Evolutionary conservation across 108 stramenopile species (phyloP), one percentile per base, ranked within the genome.

Genomic region (Fragilaria crotonensis): DNA sequence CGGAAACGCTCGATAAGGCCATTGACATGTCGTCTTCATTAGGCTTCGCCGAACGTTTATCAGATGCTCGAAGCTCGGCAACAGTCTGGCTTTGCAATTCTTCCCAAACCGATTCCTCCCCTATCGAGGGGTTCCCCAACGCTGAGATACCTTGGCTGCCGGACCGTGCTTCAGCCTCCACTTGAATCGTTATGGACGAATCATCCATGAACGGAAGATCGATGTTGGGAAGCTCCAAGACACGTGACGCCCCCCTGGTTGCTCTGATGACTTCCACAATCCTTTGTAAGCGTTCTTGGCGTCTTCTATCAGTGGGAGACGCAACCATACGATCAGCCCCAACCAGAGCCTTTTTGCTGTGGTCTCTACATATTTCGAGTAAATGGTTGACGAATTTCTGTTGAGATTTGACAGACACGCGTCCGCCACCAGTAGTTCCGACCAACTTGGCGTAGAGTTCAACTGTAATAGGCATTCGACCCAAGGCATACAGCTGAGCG

Each of bases 341-440:
- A 31, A 62, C 77, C 46, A 87, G 55, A n/a, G 90, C 90, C 29
- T 70, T 53, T 44, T 81, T 72, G 19, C 66, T 60, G 56, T 88
- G 73, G 2, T 80, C 71, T 46, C 50, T 79, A 63, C 87, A 88
- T 65, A 92, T 92, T 63, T 81, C 80, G 28, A 84, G 50, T 18
- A 92, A 56, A 61, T 88, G 75, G 20, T 77, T 63, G 33, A 88
- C 32, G 66, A 87, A 92, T 61, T 92, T 92, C 67, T 92, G 83
- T 59, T 92, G 90, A 33, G 84, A 84, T 54, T 85, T 76, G 25
- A 68, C 65, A 32, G 84, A 85, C 14, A 92, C 83, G 11, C 83
- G 78, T 2, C 84, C 86, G 19, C 78, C 81, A 19, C 84, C 69
- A 21, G 50, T 47, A 3, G 57, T 57, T 5, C 72, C 72, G 17